phyloP scores from a whole-genome alignment of 495 filamentous ascomycete species.

The Podospora anserina region DNA sequence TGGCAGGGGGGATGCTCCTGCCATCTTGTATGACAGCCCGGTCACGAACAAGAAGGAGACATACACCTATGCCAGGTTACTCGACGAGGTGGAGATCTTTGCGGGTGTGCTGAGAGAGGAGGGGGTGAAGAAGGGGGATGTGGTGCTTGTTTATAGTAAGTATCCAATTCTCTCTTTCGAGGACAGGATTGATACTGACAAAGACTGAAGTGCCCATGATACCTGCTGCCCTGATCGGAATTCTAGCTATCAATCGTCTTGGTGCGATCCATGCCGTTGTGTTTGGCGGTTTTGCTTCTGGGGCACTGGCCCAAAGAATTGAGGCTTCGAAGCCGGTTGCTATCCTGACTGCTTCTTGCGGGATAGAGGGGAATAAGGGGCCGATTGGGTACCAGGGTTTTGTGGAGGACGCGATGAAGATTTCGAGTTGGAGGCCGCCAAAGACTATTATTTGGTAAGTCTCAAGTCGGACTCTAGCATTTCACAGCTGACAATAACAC shows the following conservation, averaged over 20 bases:
- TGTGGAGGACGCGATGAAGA: slow-evolving; percentile 61
- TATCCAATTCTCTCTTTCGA: not conserved
- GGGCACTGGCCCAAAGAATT: slow-evolving; percentile 82
- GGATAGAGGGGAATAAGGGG: slow-evolving; percentile 82
- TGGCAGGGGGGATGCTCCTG: slow-evolving; percentile 66
- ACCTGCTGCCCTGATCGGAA: slow-evolving; percentile 78
- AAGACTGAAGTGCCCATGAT: slow-evolving; percentile 84
- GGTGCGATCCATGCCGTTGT: slow-evolving; percentile 90
- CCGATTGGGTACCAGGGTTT: slow-evolving; percentile 68
- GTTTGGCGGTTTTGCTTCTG: slow-evolving; percentile 84
- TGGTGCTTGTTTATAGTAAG: slow-evolving; percentile 90
- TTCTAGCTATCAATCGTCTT: slow-evolving; percentile 74
- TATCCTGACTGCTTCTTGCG: slow-evolving; percentile 86
- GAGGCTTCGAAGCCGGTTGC: slow-evolving; percentile 71
- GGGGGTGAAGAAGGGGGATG: slow-evolving; percentile 80
- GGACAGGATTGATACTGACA: slow-evolving; percentile 6
- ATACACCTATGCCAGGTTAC: slow-evolving; percentile 69
- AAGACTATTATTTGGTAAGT: slow-evolving; percentile 62
- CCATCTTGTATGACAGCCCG: slow-evolving; percentile 85
- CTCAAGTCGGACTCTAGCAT: too few species aligned
- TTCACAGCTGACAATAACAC: not conserved
- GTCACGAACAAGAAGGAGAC: slow-evolving; percentile 72
- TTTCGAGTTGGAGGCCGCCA: slow-evolving; percentile 60
- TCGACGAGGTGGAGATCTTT: slow-evolving; percentile 78
- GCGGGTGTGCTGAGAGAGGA: slow-evolving; percentile 81